Evolutionary conservation across 352 stramenopile species (phyloP), one percentile per base, ranked within the genome.

Genomic region (Phytopythium ostracodes): DNA sequence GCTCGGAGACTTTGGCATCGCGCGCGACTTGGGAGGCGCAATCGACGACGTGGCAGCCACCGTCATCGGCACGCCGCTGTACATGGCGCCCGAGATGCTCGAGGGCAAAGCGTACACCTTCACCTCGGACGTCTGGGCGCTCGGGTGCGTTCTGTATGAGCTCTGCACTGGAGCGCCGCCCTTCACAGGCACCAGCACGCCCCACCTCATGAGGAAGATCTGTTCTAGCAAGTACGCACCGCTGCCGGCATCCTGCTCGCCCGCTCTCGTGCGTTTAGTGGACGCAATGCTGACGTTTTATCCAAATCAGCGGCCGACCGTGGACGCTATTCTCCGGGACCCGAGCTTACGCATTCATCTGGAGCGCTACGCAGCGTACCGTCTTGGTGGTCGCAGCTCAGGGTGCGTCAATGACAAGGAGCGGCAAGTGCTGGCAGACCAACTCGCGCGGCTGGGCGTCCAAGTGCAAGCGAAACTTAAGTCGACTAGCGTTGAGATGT

Each of bases 1-100:
- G 2, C 65, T 98, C 6, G 91, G 92, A 1, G 93, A 98, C 61
- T 78, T 98, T 18, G 90, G 92, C 10, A 95, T 98, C 63, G 88
- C 87, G 8, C 60, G 68, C 8, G 75, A 80, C 29, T 36, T 81
- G 0, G 36, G 35, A 3, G 40, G n/a, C 38, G 35, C n/a, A 10
- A 14, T 14, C 4, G 57, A 33, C n/a, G 42, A 66, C 29, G 68
- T 91, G 42, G 89, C 88, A 2, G 61, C 53, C 10, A 97, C 89
- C 35, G 72, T 91, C 24, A 84, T 97, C n/a, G 91, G 91, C 22
- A 97, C 90, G 15, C 91, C 91, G 1, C 72, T 94, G 43, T 98
- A 97, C 65, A 96, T 97, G 79, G 79, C 81, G 9, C 90, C 89
- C 1, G 91, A 98, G 70, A 77, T 96, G 49, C 90, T 84, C 60